Percentiles rank a stretch among this genome's conserved stretches.
These are phyloP conservation scores for Naganishia cerealis DNA, from an alignment of 1,284 basidiomycete species.

Conservation along the genomic window DNA sequence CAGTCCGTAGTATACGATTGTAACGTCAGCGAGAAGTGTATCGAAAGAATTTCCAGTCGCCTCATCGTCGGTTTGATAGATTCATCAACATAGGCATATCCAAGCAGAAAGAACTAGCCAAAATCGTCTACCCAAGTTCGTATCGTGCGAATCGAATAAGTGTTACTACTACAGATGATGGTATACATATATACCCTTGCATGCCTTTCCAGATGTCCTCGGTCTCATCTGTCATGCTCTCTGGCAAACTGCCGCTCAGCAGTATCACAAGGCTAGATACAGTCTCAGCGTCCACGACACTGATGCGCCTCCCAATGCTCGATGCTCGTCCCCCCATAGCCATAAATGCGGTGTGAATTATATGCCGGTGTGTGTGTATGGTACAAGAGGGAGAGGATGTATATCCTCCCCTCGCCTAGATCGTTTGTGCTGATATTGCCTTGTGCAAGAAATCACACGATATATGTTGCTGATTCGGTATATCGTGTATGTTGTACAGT, in stretches of 20 bases:
- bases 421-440: constrained; percentile 20
- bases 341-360: constrained; percentile 17
- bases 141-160: not conserved
- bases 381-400: not conserved
- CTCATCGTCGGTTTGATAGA: not conserved
- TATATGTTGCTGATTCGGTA: constrained; percentile 26
- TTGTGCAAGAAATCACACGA: not conserved
- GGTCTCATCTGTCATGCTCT: not conserved
- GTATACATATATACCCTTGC: not conserved
- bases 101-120: constrained; percentile 3
- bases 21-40: not conserved
- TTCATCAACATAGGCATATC: constrained; percentile 22
- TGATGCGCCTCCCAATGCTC: constrained; percentile 9
- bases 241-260: not conserved
- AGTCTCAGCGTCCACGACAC: not conserved
- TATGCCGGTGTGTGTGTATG: constrained; percentile 19
- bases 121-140: not conserved
- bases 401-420: not conserved
- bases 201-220: not conserved
- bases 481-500: not conserved
- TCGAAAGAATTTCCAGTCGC: not conserved
- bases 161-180: constrained; percentile 2
- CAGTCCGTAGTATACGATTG: not conserved
- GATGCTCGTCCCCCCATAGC: not conserved
- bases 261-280: not conserved